A percentile compares a stretch with the other conserved stretches of the same genome.
phyloP scores from a whole-genome alignment of 208 protist species.

The Vickermania ingenoplastis region DNA sequence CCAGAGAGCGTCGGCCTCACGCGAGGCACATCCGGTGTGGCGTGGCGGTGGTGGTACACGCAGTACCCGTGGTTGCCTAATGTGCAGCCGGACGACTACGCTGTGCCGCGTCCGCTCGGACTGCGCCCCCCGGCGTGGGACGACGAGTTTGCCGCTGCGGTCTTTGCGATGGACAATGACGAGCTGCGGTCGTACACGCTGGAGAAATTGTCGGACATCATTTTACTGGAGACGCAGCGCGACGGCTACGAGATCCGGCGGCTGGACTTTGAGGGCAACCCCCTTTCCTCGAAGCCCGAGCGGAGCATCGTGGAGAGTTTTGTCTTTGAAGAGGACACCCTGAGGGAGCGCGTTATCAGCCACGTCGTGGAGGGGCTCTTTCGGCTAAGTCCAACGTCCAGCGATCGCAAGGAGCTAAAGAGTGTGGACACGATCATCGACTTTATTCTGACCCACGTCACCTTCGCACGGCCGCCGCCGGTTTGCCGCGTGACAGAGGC shows the following conservation, averaged over 20 bases:
- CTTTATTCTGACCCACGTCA: constrained; percentile 80
- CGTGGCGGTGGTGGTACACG: constrained; percentile 89
- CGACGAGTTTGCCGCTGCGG: constrained; percentile 59
- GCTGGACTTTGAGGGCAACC: constrained; percentile 89
- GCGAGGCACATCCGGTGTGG: constrained; percentile 59
- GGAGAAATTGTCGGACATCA: constrained; percentile 78
- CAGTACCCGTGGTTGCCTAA: constrained; percentile 88
- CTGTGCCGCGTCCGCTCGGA: constrained; percentile 16
- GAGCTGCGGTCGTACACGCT: constrained; percentile 66
- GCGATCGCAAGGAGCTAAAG: constrained; percentile 66
- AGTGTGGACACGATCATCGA: constrained; percentile 78
- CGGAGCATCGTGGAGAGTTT: constrained; percentile 79
- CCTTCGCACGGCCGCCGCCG: constrained; percentile 29
- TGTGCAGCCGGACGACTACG: constrained; percentile 47
- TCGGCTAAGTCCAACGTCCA: constrained; percentile 63
- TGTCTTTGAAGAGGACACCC: constrained; percentile 85
- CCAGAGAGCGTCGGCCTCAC: constrained; percentile 77
- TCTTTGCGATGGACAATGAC: constrained; percentile 63
- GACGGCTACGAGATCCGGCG: constrained; percentile 88
- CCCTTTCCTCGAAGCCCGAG: constrained; percentile 80
- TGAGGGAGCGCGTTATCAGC: constrained; percentile 79
- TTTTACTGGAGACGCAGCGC: constrained; percentile 77
- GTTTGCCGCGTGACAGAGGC: constrained; percentile 39
- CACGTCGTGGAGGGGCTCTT: constrained; percentile 83
- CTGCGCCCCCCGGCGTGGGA: constrained; percentile 69